These are phyloP conservation scores for Macadamia tetraphylla DNA, from an alignment of 164 flowering plant species.

Conservation along the genomic window DNA sequence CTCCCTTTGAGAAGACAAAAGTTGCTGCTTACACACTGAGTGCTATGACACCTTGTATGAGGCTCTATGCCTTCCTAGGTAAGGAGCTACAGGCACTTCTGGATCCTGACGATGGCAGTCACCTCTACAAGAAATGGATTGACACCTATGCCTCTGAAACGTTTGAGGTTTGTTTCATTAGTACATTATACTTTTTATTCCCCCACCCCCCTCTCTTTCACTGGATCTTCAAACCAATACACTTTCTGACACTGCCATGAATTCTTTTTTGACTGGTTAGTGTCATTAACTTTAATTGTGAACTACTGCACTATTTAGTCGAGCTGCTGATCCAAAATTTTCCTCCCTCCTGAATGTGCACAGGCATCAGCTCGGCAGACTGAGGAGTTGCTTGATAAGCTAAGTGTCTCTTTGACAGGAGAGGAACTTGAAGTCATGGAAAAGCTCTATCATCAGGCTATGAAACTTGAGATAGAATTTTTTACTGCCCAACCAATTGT, in stretches of 20 bases:
- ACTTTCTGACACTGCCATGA: too few relatives aligned
- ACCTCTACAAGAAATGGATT: constrained; percentile 63
- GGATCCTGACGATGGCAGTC: constrained; percentile 26
- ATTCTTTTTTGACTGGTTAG: background rate
- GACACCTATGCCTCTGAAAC: constrained; percentile 43
- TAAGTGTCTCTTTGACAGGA: constrained; percentile 64
- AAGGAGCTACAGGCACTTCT: constrained; percentile 40
- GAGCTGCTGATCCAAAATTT: too few relatives aligned
- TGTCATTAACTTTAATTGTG: background rate
- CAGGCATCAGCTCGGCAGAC: constrained; percentile 55
- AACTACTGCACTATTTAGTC: background rate
- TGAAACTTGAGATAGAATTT: constrained; percentile 70
- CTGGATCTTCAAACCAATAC: too few relatives aligned
- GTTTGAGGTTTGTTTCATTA: constrained; percentile 42
- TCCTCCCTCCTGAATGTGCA: constrained; percentile 11
- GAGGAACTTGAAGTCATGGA: constrained; percentile 70
- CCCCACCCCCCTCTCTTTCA: background rate
- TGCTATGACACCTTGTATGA: constrained; percentile 82
- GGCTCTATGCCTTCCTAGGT: constrained; percentile 57
- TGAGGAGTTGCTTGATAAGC: constrained; percentile 64
- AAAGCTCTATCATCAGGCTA: constrained; percentile 70
- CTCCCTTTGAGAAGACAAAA: constrained; percentile 73
- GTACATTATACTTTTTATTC: background rate
- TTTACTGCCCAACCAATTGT: constrained; percentile 52
- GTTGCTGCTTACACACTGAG: constrained; percentile 76